Base-by-base conservation (phyloP, 2,329 filamentous ascomycete species). In the Sporothrix mexicana region DNA sequence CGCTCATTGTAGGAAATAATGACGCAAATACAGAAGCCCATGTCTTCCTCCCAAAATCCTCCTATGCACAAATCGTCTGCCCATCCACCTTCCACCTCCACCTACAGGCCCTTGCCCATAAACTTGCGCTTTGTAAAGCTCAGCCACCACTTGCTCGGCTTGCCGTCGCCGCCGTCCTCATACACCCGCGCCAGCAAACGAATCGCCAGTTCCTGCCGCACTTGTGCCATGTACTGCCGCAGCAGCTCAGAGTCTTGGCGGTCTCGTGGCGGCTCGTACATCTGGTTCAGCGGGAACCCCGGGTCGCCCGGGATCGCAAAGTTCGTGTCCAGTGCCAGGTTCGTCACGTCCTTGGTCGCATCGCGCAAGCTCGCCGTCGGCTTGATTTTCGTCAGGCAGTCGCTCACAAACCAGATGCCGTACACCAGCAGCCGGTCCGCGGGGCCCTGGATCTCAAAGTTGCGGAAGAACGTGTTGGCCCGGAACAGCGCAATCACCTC, bases 101-200 rank as follows among this genome's bases (percentile, higher is more conserved):
- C 10, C 49, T 81, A 95, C 83, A 96, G 85, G 77, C 89, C 88
- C 90, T 98, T 98, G 82, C 95, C 95, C 96, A 99, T 98, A 81
- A 99, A 99, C 90, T 98, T 98, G 84, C 96, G 91, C 91, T 98
- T 98, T 71, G 93, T 93, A 82, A 98, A 99, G 87, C 96, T 98
- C 81, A 99, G 84, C 96, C 96, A 99, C 93, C 95, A 98, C 90
- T 97, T 89, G 82, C 85, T 88, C 72, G 89, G 89, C 83, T 88
- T 88, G 83, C 93, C 82, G 86, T 95, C 83, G 80, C 88, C 82
- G 82, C 87, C 77, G 84, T 95, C 94, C 72, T 92, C 91, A 81
- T 97, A 99, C 76, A 99, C 91, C 77, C 95, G 89, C 70, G 92
- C 92, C 80, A 98, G 84, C 84, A 99, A 86, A 81, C 96, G 88